These are phyloP conservation scores for Phlyctochytrium arcticum DNA, from an alignment of 192 early-diverging fungal genomes.

Conservation along the genomic window DNA sequence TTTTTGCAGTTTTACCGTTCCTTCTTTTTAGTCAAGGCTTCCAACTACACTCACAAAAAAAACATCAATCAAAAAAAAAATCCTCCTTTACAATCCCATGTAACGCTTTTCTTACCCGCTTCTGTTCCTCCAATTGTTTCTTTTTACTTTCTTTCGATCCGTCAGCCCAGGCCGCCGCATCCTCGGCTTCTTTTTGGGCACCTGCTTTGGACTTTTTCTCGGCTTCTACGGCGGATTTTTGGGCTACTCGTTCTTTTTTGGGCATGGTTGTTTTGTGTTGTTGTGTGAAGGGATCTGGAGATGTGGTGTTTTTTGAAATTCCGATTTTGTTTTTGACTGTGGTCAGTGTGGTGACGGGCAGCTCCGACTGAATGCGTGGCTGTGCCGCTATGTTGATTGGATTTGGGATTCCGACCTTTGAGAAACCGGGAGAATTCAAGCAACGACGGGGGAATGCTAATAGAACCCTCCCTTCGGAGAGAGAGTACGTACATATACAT, in stretches of 20 bases:
- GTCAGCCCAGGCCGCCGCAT: conserved; percentile 57
- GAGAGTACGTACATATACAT: too few species aligned
- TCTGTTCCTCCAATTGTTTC: conserved; percentile 42
- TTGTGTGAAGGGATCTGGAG: too few species aligned
- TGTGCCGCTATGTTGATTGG: too few species aligned
- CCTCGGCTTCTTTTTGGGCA: conserved; percentile 51
- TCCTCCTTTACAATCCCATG: neutral
- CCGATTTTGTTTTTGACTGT: too few species aligned
- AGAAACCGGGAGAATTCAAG: too few species aligned
- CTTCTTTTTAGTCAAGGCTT: conserved; percentile 36
- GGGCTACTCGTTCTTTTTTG: conserved; percentile 39
- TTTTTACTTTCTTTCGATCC: conserved; percentile 64
- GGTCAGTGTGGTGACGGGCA: too few species aligned
- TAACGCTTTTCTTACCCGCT: conserved; percentile 29
- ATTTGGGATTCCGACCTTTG: too few species aligned
- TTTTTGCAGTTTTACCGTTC: conserved; percentile 21
- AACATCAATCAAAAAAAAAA: neutral
- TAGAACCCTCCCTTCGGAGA: too few species aligned
- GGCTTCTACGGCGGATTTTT: conserved; percentile 58
- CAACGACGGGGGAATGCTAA: too few species aligned
- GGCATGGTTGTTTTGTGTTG: conserved; percentile 70
- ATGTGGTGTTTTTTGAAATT: too few species aligned
- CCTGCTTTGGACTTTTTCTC: conserved; percentile 46
- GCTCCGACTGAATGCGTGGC: too few species aligned
- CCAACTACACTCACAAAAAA: conserved; percentile 23